Evolutionary conservation across 306 rosid genomes (phyloP), one percentile per base, ranked within the genome.

Genomic region (Inga laurina): DNA sequence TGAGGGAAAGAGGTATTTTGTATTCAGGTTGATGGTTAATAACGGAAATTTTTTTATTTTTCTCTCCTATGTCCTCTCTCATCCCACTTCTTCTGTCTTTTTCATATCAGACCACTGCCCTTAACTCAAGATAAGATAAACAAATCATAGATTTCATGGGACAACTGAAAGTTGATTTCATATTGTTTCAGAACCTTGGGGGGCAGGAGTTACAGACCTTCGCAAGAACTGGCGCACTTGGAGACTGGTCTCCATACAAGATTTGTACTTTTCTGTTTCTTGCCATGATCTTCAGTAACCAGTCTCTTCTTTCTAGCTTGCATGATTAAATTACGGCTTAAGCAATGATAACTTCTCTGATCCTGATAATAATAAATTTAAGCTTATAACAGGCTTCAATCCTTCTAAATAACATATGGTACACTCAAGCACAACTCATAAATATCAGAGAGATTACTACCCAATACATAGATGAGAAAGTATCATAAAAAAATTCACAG

Each of bases 191-290:
- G 8, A 61, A 78, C 2, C 62, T 1, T 4, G 12, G 12, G 66
- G 75, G 74, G 74, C n/a, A 71, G 61, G 46, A 56, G 8, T 11
- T 3, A 83, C 89, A 45, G 79, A 92, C 98, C 99, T 83, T 91
- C 85, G 75, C 54, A 72, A 69, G 92, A 85, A 85, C 79, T 78
- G 74, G 91, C 90, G 37, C 77, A 86, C 19, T 91, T 88, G 72
- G 49, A 56, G 68, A 93, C 83, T 35, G 97, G 94, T 92, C 94
- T 91, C 97, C 94, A 91, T 8, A 88, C 79, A 77, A 57, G 76
- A 75, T 61, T 82, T 79, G 72, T 52, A 4, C 74, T 56, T 84
- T 85, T 87, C 43, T 48, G 87, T 89, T 84, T 88, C 27, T 82
- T 88, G 80, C 77, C 34, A 70, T 30, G 16, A 56, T 86, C 90